phyloP scores from a whole-genome alignment of 371 early-diverging fungal species.

The Amoeboaphelidium protococcarum region DNA sequence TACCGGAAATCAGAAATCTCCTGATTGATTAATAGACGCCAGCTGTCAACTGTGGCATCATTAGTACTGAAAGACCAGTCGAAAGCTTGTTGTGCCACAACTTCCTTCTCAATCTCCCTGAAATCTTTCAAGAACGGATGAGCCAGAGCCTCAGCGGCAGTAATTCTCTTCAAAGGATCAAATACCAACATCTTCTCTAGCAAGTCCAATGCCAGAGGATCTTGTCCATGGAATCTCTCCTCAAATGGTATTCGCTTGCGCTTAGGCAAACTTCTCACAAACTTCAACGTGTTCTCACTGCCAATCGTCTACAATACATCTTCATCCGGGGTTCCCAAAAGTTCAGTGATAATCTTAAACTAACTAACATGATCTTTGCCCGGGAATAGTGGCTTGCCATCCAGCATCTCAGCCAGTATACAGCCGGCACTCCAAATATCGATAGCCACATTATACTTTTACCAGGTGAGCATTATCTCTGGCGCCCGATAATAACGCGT shows the following conservation, averaged over 20 bases:
- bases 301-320: constrained; percentile 74
- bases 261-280: constrained; percentile 60
- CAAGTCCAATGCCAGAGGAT: constrained; percentile 43
- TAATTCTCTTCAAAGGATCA: constrained; percentile 71
- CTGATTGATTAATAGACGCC: too few species aligned
- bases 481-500: constrained; percentile 97
- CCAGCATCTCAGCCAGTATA: constrained; percentile 86
- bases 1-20: too few species aligned
- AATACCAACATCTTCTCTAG: constrained; percentile 71
- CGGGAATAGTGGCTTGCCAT: constrained; percentile 76
- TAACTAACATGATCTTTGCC: constrained; percentile 28
- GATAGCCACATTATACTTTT: constrained; percentile 80
- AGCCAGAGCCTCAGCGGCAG: constrained; percentile 53
- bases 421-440: constrained; percentile 97
- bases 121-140: constrained; percentile 85
- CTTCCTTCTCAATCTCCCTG: constrained; percentile 76
- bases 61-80: constrained; percentile 88
- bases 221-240: constrained; percentile 33
- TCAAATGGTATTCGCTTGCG: constrained; percentile 50
- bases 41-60: constrained; percentile 56
- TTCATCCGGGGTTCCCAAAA: constrained; percentile 76
- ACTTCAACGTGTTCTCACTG: constrained; percentile 72
- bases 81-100: constrained; percentile 43
- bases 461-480: constrained; percentile 90
- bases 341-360: constrained; percentile 71